These are phyloP conservation scores for Bauhinia variegata DNA, from an alignment of 306 rosid genomes.

Conservation along the genomic window DNA sequence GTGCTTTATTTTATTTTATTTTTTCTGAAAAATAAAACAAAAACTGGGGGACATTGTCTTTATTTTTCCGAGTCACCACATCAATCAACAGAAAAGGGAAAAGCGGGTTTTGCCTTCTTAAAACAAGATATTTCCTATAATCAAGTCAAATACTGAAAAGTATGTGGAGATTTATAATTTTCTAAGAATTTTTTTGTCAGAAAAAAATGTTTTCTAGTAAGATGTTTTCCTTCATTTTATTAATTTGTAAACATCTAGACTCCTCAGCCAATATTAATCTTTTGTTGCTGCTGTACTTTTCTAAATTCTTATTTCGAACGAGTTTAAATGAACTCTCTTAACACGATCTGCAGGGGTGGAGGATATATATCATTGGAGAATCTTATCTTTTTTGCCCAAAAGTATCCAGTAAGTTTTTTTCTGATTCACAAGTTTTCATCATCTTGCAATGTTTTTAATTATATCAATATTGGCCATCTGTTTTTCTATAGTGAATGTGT, in stretches of 20 bases:
- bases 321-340: conserved; percentile 28
- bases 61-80: background rate
- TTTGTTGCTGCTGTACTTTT: conserved; percentile 13
- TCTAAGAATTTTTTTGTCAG: conserved; percentile 2
- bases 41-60: background rate
- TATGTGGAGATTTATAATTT: background rate
- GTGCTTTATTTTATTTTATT: background rate
- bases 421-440: background rate
- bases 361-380: conserved; percentile 93
- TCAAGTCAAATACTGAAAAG: conserved; percentile 8
- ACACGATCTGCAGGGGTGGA: conserved; percentile 77
- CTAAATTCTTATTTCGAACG: background rate
- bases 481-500: conserved; percentile 11
- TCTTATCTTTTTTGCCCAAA: conserved; percentile 81
- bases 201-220: conserved; percentile 13
- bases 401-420: conserved; percentile 74
- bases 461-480: background rate
- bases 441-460: background rate
- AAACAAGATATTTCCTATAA: conserved; percentile 8
- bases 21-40: background rate
- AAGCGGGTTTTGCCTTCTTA: background rate
- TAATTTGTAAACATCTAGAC: conserved; percentile 21
- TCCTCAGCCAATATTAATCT: background rate
- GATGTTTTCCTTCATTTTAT: conserved; percentile 13
- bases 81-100: background rate